Base-by-base conservation (phyloP, 768 basidiomycete species). In the Leccinum variicolor region DNA sequence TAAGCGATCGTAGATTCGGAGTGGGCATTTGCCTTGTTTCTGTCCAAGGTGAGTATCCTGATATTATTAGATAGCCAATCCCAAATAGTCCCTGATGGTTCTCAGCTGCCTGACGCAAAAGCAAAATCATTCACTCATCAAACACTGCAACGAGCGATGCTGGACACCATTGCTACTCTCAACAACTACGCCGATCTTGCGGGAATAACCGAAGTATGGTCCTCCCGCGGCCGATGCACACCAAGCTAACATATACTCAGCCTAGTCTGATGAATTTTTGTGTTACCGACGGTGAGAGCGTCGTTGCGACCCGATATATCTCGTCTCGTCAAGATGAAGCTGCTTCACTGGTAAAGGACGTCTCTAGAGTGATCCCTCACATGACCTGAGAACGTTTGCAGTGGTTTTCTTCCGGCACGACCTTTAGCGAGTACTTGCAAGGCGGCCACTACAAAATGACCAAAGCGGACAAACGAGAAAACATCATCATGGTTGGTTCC, bases 391-490 rank as follows among this genome's bases (percentile, higher is more conserved):
- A 17, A 33, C 23, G 43, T 62, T 33, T 60, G 29, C 59, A 93
- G 85, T 96, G 94, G 89, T 96, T 92, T 73, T 95, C 94, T 3
- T 95, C 94, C 14, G 96, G 96, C 1, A 96, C 94, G 6, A 87
- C 89, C 23, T 98, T 98, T 66, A 90, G 89, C 54, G 94, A 97
- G 74, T 93, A 88, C 63, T 84, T 85, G 25, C 84, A 89, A 62
- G 93, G 92, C 5, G 92, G 92, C 23, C 89, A 94, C 69, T 96
- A 96, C 72, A 87, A 87, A 68, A 98, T 98, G 95, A 87, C 87
- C 6, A 98, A 97, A 73, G 84, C 88, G 31, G 95, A 98, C 75
- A 97, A 96, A 71, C 78, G 94, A 57, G 96, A 98, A 71, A 92
- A 94, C 64, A 97, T 98, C 64, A 94, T 99, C 64, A 89, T 98